phyloP scores from a whole-genome alignment of 257 asterid genomes.

The Rhazya stricta region DNA sequence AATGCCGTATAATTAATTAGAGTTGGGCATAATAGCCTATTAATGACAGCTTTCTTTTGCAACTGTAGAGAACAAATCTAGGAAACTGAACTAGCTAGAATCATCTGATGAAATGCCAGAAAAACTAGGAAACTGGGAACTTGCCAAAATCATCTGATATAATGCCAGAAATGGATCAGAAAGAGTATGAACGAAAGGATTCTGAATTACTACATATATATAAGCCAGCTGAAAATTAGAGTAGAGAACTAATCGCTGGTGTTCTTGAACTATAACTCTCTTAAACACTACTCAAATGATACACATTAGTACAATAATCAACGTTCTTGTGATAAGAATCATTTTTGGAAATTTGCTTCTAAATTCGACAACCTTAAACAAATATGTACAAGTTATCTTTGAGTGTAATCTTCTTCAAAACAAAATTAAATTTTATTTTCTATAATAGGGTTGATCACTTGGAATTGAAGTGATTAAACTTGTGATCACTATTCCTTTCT shows the following conservation, averaged over 20 bases:
- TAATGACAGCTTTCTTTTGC: neutral
- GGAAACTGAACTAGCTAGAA: neutral
- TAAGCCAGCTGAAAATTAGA: neutral
- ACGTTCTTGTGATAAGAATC: neutral
- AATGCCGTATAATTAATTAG: neutral
- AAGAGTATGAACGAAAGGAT: neutral
- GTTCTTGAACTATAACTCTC: too few species aligned
- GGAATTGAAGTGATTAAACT: neutral
- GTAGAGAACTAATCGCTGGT: too few species aligned
- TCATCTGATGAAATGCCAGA: neutral
- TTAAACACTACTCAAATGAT: too few species aligned
- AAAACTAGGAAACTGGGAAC: neutral
- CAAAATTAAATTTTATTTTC: too few species aligned
- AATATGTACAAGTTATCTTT: neutral
- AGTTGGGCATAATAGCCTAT: neutral
- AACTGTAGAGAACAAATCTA: neutral
- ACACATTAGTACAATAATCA: neutral
- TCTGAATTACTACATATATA: neutral
- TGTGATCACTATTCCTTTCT: neutral
- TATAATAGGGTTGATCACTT: neutral
- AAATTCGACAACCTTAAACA: neutral
- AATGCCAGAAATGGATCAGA: neutral
- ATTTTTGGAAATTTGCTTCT: neutral
- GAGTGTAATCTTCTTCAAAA: neutral
- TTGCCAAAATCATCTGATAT: neutral